Percentiles rank a stretch among this genome's conserved stretches.
These are phyloP conservation scores for Ascochyta pisi DNA, from an alignment of 2,329 filamentous ascomycete genomes.

Conservation along the genomic window DNA sequence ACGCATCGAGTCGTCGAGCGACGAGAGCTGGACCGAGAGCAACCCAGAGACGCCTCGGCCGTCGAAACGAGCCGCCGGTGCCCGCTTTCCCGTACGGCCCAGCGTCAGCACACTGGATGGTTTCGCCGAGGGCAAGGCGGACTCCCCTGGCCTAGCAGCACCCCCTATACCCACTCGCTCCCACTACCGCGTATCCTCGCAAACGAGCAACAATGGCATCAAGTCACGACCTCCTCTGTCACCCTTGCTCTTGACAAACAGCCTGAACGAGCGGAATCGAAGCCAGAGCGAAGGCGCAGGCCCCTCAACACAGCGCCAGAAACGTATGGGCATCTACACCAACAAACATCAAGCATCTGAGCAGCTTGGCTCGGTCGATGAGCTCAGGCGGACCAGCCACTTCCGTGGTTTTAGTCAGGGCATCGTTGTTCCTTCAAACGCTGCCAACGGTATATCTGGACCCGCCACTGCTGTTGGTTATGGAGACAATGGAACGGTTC, in stretches of 20 bases:
- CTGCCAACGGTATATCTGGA: conserved; percentile 38
- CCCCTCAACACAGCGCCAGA: conserved; percentile 59
- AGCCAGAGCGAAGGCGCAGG: conserved; percentile 68
- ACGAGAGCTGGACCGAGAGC: conserved; percentile 66
- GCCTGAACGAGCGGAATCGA: conserved; percentile 68
- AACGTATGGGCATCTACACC: conserved; percentile 67
- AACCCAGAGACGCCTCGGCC: conserved; percentile 79
- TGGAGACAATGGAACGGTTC: conserved; percentile 44
- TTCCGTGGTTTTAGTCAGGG: conserved; percentile 65
- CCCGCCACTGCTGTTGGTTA: conserved; percentile 44
- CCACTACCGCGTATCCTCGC: conserved; percentile 77
- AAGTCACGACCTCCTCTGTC: conserved; percentile 75
- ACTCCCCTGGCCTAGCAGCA: conserved; percentile 50
- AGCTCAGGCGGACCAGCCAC: conserved; percentile 60
- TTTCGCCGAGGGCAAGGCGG: conserved; percentile 53
- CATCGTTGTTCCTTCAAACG: conserved; percentile 51
- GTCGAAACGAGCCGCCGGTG: conserved; percentile 61
- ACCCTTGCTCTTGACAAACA: conserved; percentile 71
- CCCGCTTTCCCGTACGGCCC: conserved; percentile 70
- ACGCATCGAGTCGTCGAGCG: conserved; percentile 55
- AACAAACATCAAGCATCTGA: conserved; percentile 60
- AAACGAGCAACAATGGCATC: conserved; percentile 64
- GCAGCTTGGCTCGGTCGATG: conserved; percentile 58
- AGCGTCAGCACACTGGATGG: conserved; percentile 70
- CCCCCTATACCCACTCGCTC: conserved; percentile 82